These are phyloP conservation scores for Gynandropsis gynandra DNA, from an alignment of 345 rosid species.

Conservation along the genomic window DNA sequence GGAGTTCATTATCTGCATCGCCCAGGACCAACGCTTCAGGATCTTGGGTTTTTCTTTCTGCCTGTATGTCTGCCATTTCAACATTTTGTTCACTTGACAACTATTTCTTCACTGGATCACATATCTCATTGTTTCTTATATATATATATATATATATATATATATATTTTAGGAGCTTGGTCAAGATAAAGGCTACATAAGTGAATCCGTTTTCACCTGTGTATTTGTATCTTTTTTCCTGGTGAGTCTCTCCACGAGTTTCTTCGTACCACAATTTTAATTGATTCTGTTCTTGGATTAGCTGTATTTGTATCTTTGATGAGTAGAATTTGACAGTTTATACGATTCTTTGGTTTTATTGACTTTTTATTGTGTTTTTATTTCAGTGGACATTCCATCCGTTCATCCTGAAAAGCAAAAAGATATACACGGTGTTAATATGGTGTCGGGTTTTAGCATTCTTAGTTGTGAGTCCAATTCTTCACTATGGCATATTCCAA, in stretches of 20 bases:
- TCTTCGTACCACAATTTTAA: too few relatives aligned
- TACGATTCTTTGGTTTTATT: conserved; percentile 2
- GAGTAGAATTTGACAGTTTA: neutral
- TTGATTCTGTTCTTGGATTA: neutral
- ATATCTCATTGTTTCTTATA: conserved; percentile 9
- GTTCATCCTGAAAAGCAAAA: conserved; percentile 86
- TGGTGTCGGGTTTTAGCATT: conserved; percentile 99
- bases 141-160: too few relatives aligned
- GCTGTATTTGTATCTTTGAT: neutral
- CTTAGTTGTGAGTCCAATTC: conserved; percentile 68
- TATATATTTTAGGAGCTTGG: conserved; percentile 90
- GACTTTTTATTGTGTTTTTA: conserved; percentile 1
- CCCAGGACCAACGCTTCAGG: conserved; percentile 83
- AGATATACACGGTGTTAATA: conserved; percentile 84
- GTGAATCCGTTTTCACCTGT: conserved; percentile 68
- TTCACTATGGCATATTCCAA: too few relatives aligned
- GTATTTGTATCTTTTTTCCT: conserved; percentile 61
- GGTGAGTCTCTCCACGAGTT: conserved; percentile 62
- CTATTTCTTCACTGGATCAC: neutral
- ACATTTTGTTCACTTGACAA: neutral
- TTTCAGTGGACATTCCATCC: conserved; percentile 99
- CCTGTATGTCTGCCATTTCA: conserved; percentile 48
- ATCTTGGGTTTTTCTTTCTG: conserved; percentile 77
- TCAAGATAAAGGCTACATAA: conserved; percentile 82
- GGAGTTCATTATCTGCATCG: conserved; percentile 93